phyloP scores from a whole-genome alignment of 2,329 filamentous ascomycete species.

The Trichoderma endophyticum region DNA sequence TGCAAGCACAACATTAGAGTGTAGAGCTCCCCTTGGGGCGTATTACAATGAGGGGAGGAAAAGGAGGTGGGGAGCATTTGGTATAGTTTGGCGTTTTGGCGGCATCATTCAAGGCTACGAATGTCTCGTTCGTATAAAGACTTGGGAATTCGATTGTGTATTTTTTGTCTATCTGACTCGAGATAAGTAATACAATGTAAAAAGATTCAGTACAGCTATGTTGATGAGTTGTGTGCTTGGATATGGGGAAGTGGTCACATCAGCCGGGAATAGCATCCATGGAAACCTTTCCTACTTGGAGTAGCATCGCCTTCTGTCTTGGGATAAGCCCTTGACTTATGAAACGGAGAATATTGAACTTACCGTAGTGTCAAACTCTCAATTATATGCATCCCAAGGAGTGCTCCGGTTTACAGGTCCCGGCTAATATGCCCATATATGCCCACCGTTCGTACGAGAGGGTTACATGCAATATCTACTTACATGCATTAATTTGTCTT shows the following conservation, averaged over 20 bases:
- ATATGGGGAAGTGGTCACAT: neutral
- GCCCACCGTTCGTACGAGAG: neutral
- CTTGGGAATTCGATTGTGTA: neutral
- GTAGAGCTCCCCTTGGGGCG: neutral
- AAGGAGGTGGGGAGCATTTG: conserved; percentile 13
- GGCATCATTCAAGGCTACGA: conserved; percentile 6
- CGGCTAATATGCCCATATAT: neutral
- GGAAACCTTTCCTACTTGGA: neutral
- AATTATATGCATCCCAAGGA: neutral
- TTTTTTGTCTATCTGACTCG: neutral
- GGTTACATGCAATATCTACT: neutral
- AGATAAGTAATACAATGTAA: conserved; percentile 5
- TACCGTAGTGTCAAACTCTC: neutral
- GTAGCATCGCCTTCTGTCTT: neutral
- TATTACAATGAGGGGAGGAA: neutral
- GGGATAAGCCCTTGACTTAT: neutral
- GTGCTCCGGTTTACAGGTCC: neutral
- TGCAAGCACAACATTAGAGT: neutral
- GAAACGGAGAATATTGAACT: neutral
- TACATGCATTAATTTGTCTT: neutral
- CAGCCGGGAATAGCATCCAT: neutral
- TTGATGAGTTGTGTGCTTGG: neutral
- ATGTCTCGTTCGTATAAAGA: conserved; percentile 2
- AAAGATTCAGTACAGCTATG: neutral
- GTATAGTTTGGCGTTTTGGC: conserved; percentile 14